phyloP scores from a whole-genome alignment of 805 yeast genomes.

The Teunomyces atbi region DNA sequence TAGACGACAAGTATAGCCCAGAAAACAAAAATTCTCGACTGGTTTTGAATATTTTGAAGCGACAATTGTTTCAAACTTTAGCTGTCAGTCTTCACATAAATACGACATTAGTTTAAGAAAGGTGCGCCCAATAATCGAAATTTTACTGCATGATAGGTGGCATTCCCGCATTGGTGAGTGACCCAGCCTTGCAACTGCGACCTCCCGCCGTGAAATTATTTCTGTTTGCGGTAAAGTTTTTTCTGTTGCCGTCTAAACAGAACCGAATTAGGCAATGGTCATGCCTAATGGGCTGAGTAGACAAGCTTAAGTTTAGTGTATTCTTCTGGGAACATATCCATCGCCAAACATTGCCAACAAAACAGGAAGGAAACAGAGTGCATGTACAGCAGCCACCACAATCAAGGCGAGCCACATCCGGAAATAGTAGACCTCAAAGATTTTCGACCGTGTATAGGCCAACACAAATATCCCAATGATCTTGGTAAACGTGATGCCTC shows the following conservation, averaged over 20 bases:
- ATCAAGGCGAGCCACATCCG: slow-evolving; percentile 90
- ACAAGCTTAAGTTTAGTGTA: no score
- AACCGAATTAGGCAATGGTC: not conserved
- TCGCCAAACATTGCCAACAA: slow-evolving; percentile 33
- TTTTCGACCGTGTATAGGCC: slow-evolving; percentile 83
- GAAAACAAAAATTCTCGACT: no score
- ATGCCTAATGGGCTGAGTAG: not conserved
- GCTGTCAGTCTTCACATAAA: no score
- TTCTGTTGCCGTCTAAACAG: not conserved
- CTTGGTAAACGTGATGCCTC: slow-evolving; percentile 89
- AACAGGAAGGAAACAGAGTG: slow-evolving; percentile 77
- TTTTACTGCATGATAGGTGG: no score
- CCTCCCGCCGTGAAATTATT: not conserved
- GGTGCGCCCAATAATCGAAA: no score
- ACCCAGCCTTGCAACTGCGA: not conserved
- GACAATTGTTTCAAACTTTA: no score
- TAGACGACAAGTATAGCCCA: no score
- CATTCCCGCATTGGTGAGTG: not conserved
- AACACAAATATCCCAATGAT: slow-evolving; percentile 82
- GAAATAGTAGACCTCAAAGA: slow-evolving; percentile 89
- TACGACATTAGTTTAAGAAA: no score
- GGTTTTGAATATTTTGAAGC: no score
- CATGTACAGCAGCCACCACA: slow-evolving; percentile 72
- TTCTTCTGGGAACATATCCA: not conserved
- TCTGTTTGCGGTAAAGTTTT: not conserved